phyloP scores from a whole-genome alignment of 2,329 filamentous ascomycete species.

The Aspergillus latus region DNA sequence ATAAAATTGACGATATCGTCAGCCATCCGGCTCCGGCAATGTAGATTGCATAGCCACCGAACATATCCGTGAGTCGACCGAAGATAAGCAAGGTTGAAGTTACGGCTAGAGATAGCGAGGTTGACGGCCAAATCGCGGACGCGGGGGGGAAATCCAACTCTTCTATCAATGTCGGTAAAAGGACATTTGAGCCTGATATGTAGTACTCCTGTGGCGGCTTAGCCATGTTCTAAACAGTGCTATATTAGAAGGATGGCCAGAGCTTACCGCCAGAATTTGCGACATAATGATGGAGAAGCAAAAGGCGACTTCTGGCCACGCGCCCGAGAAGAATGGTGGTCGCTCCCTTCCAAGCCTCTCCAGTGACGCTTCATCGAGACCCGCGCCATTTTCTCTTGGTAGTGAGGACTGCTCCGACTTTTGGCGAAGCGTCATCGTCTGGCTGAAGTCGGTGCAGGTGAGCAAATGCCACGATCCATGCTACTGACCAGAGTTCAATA shows the following conservation, averaged over 20 bases:
- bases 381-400: conserved; percentile 20
- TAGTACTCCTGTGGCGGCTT: conserved; percentile 62
- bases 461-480: background rate
- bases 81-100: conserved; percentile 55
- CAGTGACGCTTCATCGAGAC: conserved; percentile 31
- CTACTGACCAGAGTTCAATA: background rate
- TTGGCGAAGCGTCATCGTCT: conserved; percentile 8
- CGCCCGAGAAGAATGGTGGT: conserved; percentile 55
- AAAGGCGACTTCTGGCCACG: conserved; percentile 61
- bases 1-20: conserved; percentile 65
- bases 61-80: conserved; percentile 59
- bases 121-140: conserved; percentile 57
- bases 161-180: conserved; percentile 64
- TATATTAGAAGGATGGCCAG: conserved; percentile 4
- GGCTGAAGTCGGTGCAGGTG: background rate
- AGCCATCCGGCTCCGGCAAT: conserved; percentile 65
- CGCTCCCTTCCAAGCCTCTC: conserved; percentile 64
- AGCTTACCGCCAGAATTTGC: conserved; percentile 59
- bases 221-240: background rate
- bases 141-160: conserved; percentile 67
- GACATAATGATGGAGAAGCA: conserved; percentile 62
- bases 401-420: conserved; percentile 12
- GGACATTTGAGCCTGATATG: conserved; percentile 69
- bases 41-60: conserved; percentile 63
- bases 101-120: conserved; percentile 52